Evolutionary conservation across 208 protist species (phyloP), one percentile per base, ranked within the genome.

Genomic region (Herpetomonas samuelpessoai): DNA sequence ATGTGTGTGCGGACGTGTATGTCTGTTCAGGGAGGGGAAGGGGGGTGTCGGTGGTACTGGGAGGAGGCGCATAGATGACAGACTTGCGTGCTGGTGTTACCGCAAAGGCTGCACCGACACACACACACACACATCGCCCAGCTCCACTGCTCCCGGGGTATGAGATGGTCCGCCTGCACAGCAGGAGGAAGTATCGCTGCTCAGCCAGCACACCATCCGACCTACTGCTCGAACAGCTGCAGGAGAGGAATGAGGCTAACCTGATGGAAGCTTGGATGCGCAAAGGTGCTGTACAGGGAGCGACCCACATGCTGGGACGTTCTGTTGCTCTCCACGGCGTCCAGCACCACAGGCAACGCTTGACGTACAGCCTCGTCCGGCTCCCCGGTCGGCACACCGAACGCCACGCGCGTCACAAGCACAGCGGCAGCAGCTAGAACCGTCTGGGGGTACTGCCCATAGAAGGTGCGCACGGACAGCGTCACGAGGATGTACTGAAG

Each of bases 361-460:
- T 54, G 35, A 10, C 57, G 53, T 62, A 91, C 79, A 47, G 59
- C 54, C 27, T 61, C 70, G 27, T 72, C 71, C 2, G 83, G 74
- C 24, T 61, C 31, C 7, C 71, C 74, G 0, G 81, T 82, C 2
- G 77, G 62, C 16, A 88, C 59, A 19, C 48, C 27, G 39, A 66
- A 80, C 46, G 59, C 56, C 0, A 69, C 22, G 21, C 88, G 81
- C 57, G 79, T 88, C 54, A 88, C 57, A 71, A 83, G 76, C 30
- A 91, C 53, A 4, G 79, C 83, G 0, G 84, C 76, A 3, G 88
- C 76, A 1, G 83, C 88, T 16, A 91, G 54, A n/a, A 66, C 60
- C 0, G 79, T 70, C 44, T 83, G 68, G 25, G 24, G 45, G 70
- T 80, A 81, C 64, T 89, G 72, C 9, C 73, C 71, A 47, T 78